Evolutionary conservation across 352 stramenopile genomes (phyloP), one percentile per base, ranked within the genome.

Genomic region (Pilasporangium apinafurcum): DNA sequence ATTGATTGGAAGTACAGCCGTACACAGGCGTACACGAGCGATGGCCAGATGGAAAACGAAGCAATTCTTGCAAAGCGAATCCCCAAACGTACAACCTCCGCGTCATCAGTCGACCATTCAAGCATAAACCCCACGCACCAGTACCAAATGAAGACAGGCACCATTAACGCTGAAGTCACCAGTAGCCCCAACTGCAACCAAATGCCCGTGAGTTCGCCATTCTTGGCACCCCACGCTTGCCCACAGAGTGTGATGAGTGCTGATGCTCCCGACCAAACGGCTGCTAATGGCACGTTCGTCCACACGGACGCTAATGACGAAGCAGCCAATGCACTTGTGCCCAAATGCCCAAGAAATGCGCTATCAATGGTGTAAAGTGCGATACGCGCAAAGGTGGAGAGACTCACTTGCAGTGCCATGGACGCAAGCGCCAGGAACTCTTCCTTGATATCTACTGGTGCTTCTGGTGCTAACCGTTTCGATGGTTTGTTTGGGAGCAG

Each of bases 1-100:
- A 92, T 87, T 0, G 75, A 80, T 49, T 92, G 80, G 54, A 92
- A 89, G 62, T 92, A 92, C 9, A 85, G 62, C 0, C 80, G 70
- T 39, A 88, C 56, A 46, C 79, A 92, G 4, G 71, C 79, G 57
- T 92, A 92, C 9, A 74, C 51, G 13, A 92, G 59, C n/a, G 68
- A 76, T 1, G 79, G 79, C 59, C 73, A 89, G 41, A 89, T 72
- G 17, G 74, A 81, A n/a, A 88, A 75, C 43, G 73, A 81, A 34
- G 90, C 47, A 45, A 92, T 88, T 33, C 81, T 75, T 8, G 78
- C 66, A 48, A 90, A 92, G 13, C 75, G 73, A 13, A 71, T 58
- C 34, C 78, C 81, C 4, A 92, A 63, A 0, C 43, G 37, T n/a
- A 92, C 56, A 21, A 92, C 76, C 26, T 85, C 69, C 1, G 45